Conservation (phyloP, 768 basidiomycete genomes). For the Trametopsis cervina region DNA sequence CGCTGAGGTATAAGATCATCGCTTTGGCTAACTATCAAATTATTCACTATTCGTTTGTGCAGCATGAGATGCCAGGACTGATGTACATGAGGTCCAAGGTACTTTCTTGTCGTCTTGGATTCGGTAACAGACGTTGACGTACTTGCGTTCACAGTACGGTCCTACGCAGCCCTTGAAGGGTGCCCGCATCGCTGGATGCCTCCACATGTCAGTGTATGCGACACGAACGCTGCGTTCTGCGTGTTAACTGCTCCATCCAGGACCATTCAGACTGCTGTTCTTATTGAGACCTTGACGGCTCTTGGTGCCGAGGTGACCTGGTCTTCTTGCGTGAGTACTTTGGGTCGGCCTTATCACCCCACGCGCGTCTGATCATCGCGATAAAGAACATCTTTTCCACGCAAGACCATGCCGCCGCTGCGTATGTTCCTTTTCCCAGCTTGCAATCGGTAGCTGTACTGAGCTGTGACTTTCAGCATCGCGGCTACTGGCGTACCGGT, state of each 20-base stretch:
- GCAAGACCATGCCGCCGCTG: conserved; percentile 98
- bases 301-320: conserved; percentile 97
- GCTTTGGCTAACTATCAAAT: conserved; percentile 11
- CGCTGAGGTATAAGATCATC: conserved; percentile 68
- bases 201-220: conserved; percentile 72
- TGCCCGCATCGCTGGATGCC: conserved; percentile 94
- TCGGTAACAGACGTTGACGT: too few species aligned
- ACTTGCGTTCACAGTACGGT: conserved; percentile 50
- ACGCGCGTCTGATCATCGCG: not conserved
- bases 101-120: conserved; percentile 13
- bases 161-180: conserved; percentile 82
- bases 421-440: conserved; percentile 42
- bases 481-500: conserved; percentile 98
- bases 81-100: conserved; percentile 91
- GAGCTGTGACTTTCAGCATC: conserved; percentile 44
- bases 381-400: conserved; percentile 97
- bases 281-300: conserved; percentile 94
- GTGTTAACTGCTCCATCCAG: conserved; percentile 33
- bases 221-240: not conserved
- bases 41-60: conserved; percentile 9
- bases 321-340: conserved; percentile 84
- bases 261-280: conserved; percentile 98
- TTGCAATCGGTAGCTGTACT: not conserved
- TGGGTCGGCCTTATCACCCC: not conserved
- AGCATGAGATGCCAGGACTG: conserved; percentile 95